These are phyloP conservation scores for Dendrobium chrysotoxum DNA, from an alignment of 106 monocot genomes.

Conservation along the genomic window DNA sequence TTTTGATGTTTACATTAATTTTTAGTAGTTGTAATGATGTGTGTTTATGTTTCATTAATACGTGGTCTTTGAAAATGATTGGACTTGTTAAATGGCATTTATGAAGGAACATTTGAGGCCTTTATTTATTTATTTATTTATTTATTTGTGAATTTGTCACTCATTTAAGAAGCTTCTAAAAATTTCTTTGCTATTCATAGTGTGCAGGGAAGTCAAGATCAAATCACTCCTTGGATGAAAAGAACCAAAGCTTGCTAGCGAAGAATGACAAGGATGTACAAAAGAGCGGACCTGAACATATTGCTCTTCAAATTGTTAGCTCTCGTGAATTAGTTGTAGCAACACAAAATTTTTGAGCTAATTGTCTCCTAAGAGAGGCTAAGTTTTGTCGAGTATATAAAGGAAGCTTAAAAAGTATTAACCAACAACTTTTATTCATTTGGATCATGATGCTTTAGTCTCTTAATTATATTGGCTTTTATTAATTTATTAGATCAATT, in stretches of 20 bases:
- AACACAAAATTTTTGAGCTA: constrained; percentile 18
- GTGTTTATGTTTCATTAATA: too few relatives aligned
- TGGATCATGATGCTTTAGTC: neutral
- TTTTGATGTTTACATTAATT: neutral
- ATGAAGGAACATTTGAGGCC: neutral
- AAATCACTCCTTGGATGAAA: constrained; percentile 8
- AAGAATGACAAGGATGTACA: constrained; percentile 24
- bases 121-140: too few relatives aligned
- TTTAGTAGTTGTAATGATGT: neutral
- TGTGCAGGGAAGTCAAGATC: constrained; percentile 14
- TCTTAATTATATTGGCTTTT: neutral
- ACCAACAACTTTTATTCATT: constrained; percentile 18
- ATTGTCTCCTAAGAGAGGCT: constrained; percentile 23
- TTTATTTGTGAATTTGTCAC: neutral
- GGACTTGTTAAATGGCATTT: neutral
- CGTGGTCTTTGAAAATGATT: too few relatives aligned
- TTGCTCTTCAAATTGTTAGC: constrained; percentile 25
- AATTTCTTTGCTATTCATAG: neutral
- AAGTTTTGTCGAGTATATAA: constrained; percentile 29
- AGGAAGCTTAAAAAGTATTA: constrained; percentile 28
- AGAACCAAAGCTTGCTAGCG: constrained; percentile 6
- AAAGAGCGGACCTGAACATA: constrained; percentile 20
- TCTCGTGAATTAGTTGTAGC: constrained; percentile 17
- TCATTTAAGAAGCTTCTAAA: neutral
- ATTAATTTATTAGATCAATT: neutral